Conservation (phyloP, 495 filamentous ascomycete genomes). For the Astrothelium macrocarpum region DNA sequence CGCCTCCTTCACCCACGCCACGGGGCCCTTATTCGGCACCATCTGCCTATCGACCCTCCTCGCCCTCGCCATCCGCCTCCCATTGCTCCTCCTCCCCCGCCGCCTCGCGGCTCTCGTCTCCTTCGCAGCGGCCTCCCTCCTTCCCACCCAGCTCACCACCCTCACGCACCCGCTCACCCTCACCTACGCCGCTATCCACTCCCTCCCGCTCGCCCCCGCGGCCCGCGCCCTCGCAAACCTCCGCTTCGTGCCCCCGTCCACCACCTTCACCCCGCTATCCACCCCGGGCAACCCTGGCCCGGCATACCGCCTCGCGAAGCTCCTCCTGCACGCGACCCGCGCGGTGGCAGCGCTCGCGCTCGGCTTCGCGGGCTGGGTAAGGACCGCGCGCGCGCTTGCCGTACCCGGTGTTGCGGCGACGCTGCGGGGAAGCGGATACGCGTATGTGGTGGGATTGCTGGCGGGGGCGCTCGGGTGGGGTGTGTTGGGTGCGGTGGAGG, state of each 20-base stretch:
- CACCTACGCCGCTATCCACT: conserved; percentile 91
- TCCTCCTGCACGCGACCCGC: conserved; percentile 81
- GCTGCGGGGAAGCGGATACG: conserved; percentile 78
- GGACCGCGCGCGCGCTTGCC: conserved; percentile 63
- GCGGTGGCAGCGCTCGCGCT: conserved; percentile 81
- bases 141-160: conserved; percentile 73
- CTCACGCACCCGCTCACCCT: conserved; percentile 84
- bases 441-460: conserved; percentile 85
- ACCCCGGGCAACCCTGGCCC: conserved; percentile 42
- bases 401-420: conserved; percentile 29
- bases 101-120: conserved; percentile 55
- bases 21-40: conserved; percentile 82
- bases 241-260: conserved; percentile 54
- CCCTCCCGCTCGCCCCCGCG: conserved; percentile 63
- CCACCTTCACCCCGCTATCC: conserved; percentile 51
- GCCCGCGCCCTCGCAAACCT: conserved; percentile 70
- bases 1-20: conserved; percentile 69
- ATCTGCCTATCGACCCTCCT: conserved; percentile 78
- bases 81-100: conserved; percentile 71
- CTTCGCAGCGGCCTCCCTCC: conserved; percentile 59
- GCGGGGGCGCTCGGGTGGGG: conserved; percentile 93
- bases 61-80: conserved; percentile 70
- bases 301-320: conserved; percentile 81
- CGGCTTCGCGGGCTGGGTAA: conserved; percentile 97
- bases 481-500: conserved; percentile 88